These are phyloP conservation scores for Populus hybrid DNA, from an alignment of 441 rosid genomes.

Conservation along the genomic window DNA sequence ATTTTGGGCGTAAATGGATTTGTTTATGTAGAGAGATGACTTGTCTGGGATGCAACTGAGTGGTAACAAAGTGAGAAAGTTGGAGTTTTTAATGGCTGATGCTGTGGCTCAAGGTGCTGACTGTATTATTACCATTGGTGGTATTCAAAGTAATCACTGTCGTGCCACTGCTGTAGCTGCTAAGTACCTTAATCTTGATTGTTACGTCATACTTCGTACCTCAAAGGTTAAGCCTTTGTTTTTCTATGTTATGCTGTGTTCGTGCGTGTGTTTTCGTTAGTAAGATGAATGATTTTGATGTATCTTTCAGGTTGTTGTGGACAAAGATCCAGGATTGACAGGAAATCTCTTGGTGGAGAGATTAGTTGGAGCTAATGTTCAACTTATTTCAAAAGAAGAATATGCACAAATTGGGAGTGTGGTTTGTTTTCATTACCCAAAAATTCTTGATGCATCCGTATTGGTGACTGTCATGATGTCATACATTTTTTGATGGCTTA, in stretches of 20 bases:
- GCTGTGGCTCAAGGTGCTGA: conserved; percentile 84
- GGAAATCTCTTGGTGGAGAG: conserved; percentile 94
- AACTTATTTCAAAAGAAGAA: conserved; percentile 88
- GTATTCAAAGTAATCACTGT: conserved; percentile 94
- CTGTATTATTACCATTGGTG: conserved; percentile 79
- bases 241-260: background rate
- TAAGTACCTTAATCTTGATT: conserved; percentile 72
- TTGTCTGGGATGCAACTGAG: conserved; percentile 93
- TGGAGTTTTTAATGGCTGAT: conserved; percentile 88
- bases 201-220: conserved; percentile 77
- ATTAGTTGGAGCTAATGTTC: conserved; percentile 79
- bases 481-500: background rate
- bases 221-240: conserved; percentile 55
- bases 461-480: background rate
- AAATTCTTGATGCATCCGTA: background rate
- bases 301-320: conserved; percentile 62
- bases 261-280: background rate
- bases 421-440: conserved; percentile 43
- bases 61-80: conserved; percentile 88
- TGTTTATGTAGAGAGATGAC: conserved; percentile 64
- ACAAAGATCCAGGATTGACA: conserved; percentile 79
- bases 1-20: background rate
- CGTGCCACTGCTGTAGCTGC: conserved; percentile 96
- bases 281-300: background rate
- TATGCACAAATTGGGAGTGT: conserved; percentile 75